Percentiles rank a stretch among this genome's conserved stretches.
Conservation (phyloP, 768 basidiomycete species). For the Amyloporia xantha region DNA sequence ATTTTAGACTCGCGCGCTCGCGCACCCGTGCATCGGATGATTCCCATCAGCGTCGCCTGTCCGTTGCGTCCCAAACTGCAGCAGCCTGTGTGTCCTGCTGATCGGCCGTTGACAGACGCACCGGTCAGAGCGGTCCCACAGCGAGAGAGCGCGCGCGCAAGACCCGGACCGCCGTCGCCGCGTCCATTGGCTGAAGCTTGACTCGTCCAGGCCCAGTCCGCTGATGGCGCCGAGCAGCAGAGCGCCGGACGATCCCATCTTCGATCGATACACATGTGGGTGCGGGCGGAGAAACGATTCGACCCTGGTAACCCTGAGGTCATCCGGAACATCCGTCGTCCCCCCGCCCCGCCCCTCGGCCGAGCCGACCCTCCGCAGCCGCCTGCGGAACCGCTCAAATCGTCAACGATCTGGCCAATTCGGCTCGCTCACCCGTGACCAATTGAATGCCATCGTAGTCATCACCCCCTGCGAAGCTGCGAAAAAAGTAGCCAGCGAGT, state of each 20-base stretch:
- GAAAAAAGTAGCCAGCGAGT: no score
- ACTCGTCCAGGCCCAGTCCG: no score
- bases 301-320: conserved; percentile 5
- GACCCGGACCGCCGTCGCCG: no score
- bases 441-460: no score
- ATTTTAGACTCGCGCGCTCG: no score
- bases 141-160: no score
- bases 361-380: not conserved
- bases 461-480: no score
- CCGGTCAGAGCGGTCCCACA: not conserved
- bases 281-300: conserved; percentile 1
- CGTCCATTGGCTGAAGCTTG: no score
- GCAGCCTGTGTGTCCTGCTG: not conserved
- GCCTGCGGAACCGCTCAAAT: no score
- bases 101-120: not conserved
- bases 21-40: not conserved
- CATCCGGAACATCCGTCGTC: conserved; percentile 1
- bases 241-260: conserved; percentile 3
- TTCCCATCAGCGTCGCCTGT: not conserved
- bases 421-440: no score
- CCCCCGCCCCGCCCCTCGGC: not conserved
- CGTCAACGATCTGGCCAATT: no score
- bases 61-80: not conserved
- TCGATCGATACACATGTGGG: conserved; percentile 1
- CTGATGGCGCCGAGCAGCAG: not conserved